Conservation (phyloP, 768 basidiomycete species). For the Russula sp. region DNA sequence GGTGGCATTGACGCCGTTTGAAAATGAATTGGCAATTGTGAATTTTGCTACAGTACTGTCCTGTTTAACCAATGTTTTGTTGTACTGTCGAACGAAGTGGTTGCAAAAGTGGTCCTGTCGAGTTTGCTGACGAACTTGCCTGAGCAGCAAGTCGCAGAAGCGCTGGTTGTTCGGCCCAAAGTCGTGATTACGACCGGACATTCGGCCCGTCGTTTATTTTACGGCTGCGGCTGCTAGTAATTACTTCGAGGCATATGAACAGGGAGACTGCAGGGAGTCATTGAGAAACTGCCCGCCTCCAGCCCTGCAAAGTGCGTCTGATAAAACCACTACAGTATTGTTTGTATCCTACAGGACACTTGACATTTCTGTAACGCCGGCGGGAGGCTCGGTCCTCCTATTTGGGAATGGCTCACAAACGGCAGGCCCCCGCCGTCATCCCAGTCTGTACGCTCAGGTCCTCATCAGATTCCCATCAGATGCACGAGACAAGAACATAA, state of each 20-base stretch:
- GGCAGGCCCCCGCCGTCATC: constrained; percentile 5
- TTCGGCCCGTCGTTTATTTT: constrained; percentile 10
- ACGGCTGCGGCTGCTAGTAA: neutral
- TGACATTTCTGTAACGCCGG: neutral
- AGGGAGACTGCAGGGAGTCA: no score
- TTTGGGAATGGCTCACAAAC: constrained; percentile 18
- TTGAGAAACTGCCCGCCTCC: neutral
- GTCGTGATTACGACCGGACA: constrained; percentile 1
- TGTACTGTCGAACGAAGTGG: neutral
- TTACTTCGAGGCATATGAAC: neutral
- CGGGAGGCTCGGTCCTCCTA: constrained; percentile 2
- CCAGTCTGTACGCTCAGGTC: constrained; percentile 8
- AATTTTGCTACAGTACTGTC: neutral
- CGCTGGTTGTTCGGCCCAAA: constrained; percentile 13
- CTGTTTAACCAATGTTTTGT: neutral
- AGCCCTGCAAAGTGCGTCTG: neutral
- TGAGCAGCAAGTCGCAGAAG: no score
- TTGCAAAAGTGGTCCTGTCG: neutral
- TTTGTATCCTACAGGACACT: neutral
- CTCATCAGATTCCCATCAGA: constrained; percentile 24
- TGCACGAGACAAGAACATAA: constrained; percentile 7
- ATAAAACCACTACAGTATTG: neutral
- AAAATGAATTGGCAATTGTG: constrained; percentile 52
- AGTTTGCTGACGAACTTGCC: neutral
- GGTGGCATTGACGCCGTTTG: constrained; percentile 62